Percentiles rank a stretch among this genome's conserved stretches.
Conservation (phyloP, 345 rosid genomes). For the Mercurialis annua region DNA sequence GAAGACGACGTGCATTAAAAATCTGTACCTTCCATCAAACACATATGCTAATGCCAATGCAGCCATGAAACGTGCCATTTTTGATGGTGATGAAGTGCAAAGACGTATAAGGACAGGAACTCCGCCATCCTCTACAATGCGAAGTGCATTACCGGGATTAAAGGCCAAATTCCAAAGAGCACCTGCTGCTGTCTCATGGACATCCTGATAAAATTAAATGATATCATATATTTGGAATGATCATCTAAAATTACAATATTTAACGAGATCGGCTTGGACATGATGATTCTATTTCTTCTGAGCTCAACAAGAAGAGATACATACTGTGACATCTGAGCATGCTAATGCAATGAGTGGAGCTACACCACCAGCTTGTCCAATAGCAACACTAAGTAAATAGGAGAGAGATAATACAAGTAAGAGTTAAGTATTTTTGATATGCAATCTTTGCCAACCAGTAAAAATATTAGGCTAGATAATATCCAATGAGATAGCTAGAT, state of each 20-base stretch:
- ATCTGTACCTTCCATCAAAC: conserved; percentile 37
- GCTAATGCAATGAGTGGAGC: conserved; percentile 40
- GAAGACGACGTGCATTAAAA: not conserved
- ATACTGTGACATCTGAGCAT: conserved; percentile 29
- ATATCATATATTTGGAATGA: not conserved
- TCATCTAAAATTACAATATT: not conserved
- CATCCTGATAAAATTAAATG: conserved; percentile 32
- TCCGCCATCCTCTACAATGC: conserved; percentile 40
- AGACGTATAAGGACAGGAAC: conserved; percentile 38
- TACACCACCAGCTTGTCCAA: conserved; percentile 43
- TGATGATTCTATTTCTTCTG: conserved; percentile 4
- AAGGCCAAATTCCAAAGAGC: conserved; percentile 51
- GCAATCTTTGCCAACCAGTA: conserved; percentile 6
- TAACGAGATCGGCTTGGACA: not conserved
- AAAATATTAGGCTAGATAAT: not conserved
- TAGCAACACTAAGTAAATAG: conserved; percentile 31
- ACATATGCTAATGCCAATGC: conserved; percentile 40
- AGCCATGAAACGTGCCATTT: conserved; percentile 48
- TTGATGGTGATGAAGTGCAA: conserved; percentile 39
- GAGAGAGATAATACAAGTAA: conserved; percentile 9
- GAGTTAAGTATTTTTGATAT: conserved; percentile 1
- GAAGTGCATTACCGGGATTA: conserved; percentile 37
- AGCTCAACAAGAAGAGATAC: conserved; percentile 10
- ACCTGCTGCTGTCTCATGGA: conserved; percentile 54
- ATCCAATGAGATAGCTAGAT: conserved; percentile 7